phyloP scores from a whole-genome alignment of 2,329 filamentous ascomycete genomes.

The Aureobasidium sp. region DNA sequence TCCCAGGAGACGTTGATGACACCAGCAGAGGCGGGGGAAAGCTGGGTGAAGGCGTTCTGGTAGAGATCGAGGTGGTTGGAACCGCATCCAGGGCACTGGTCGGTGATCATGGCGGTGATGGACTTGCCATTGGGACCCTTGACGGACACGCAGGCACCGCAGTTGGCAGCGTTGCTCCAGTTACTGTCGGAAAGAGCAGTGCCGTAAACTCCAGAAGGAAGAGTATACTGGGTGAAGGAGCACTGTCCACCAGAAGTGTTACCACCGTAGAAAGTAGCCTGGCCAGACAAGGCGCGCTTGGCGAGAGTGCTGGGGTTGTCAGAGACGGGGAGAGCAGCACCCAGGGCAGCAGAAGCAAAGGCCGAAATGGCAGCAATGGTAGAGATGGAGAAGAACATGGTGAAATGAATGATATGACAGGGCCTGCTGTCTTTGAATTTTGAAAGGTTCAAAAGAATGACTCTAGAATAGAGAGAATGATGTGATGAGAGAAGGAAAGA shows the following conservation, averaged over 20 bases:
- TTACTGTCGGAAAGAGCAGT: slow-evolving; percentile 54
- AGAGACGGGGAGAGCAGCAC: slow-evolving; percentile 16
- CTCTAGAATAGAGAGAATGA: not conserved
- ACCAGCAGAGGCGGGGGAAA: slow-evolving; percentile 41
- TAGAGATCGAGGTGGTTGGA: slow-evolving; percentile 52
- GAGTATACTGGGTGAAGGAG: slow-evolving; percentile 56
- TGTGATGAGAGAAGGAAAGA: not conserved
- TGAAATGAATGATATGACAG: slow-evolving; percentile 18
- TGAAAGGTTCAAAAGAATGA: not conserved
- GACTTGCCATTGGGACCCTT: slow-evolving; percentile 48
- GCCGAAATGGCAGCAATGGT: slow-evolving; percentile 18
- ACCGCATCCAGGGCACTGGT: slow-evolving; percentile 51
- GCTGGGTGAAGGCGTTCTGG: slow-evolving; percentile 42
- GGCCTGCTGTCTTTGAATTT: slow-evolving; percentile 15
- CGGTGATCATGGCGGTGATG: slow-evolving; percentile 58
- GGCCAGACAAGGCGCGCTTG: slow-evolving; percentile 20
- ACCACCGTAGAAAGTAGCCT: slow-evolving; percentile 25
- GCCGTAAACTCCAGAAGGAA: slow-evolving; percentile 53
- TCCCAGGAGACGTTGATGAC: slow-evolving; percentile 39
- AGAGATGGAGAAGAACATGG: slow-evolving; percentile 19
- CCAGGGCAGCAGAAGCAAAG: slow-evolving; percentile 19
- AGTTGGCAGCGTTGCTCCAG: slow-evolving; percentile 52
- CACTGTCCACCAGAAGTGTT: slow-evolving; percentile 45
- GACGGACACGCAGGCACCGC: slow-evolving; percentile 56
- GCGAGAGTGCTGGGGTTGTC: slow-evolving; percentile 3